Conservation (phyloP, 495 filamentous ascomycete genomes). For the Margaritispora aquatica region DNA sequence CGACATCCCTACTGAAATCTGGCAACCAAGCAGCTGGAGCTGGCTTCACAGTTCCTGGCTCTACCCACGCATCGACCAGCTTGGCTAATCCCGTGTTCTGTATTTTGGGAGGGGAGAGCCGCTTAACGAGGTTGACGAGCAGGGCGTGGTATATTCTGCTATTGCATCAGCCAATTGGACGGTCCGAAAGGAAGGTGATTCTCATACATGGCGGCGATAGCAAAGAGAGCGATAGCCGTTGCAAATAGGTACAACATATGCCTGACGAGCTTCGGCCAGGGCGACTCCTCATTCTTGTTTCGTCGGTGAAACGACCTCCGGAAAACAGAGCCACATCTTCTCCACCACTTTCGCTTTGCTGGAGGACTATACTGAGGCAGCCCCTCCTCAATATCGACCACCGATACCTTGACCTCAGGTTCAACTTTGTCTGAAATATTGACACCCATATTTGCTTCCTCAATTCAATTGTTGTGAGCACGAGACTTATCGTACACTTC, state of each 20-base stretch:
- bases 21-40: conserved; percentile 14
- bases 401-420: neutral
- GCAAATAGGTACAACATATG: conserved; percentile 1
- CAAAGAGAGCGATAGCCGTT: neutral
- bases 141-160: conserved; percentile 12
- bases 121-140: conserved; percentile 1
- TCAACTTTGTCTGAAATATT: neutral
- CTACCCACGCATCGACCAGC: conserved; percentile 10
- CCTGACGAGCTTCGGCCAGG: conserved; percentile 8
- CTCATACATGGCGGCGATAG: conserved; percentile 6
- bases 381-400: conserved; percentile 4
- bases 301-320: neutral
- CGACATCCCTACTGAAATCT: conserved; percentile 16
- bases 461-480: too few relatives aligned
- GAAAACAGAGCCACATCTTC: neutral
- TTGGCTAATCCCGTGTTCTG: conserved; percentile 5
- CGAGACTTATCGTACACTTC: neutral
- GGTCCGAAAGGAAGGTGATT: neutral
- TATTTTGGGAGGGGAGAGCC: conserved; percentile 3
- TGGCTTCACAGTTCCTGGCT: conserved; percentile 7
- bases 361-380: neutral
- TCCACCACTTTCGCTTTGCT: neutral
- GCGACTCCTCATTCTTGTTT: conserved; percentile 1
- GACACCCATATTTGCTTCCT: neutral
- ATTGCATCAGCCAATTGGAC: neutral